Evolutionary conservation across 805 yeast genomes (phyloP), one percentile per base, ranked within the genome.

Genomic region (Barnettozyma salicaria): DNA sequence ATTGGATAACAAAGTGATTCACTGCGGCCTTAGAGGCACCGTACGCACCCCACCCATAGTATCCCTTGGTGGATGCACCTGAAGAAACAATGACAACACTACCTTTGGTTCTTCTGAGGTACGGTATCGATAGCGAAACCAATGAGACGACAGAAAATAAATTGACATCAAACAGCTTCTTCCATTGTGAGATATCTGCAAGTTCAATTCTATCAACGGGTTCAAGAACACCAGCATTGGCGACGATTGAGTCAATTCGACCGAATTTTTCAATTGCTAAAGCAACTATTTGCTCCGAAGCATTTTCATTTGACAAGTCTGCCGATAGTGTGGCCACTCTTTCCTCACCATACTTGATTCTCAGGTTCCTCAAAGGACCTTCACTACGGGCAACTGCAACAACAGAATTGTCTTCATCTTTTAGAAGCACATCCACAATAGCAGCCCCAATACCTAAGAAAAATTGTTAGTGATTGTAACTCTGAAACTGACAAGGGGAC

Each of bases 1-100:
- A 56, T 11, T 84, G 75, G 32, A 63, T 53, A 6, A 85, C 78
- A 36, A 87, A 70, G 50, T 80, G 88, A 58, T 90, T 88, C 34
- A 90, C 55, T 0, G 97, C 96, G 0, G 97, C 96, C 58, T 90
- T 90, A 6, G 96, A 79, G 5, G 89, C 65, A 1, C 96, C 95
- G 52, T 90, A 90, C 5, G 96, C 94, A 13, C 82, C 81, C 97
- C 97, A 90, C 1, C 87, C 92, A 44, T 67, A 49, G 45, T 66
- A 70, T 14, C 78, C 63, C 36, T 67, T 72, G 1, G 71, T 68
- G 14, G 94, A 72, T 1, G 97, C 97, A 6, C 96, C 97, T 2
- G 95, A 85, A 14, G 94, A 83, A 0, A 89, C 96, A 39, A 81
- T 76, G n/a, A 90, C 66, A 25, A 82, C 68, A 28, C 66, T 70